Evolutionary conservation across 805 yeast species (phyloP), one percentile per base, ranked within the genome.

Genomic region (Kregervanrija fluxuum): DNA sequence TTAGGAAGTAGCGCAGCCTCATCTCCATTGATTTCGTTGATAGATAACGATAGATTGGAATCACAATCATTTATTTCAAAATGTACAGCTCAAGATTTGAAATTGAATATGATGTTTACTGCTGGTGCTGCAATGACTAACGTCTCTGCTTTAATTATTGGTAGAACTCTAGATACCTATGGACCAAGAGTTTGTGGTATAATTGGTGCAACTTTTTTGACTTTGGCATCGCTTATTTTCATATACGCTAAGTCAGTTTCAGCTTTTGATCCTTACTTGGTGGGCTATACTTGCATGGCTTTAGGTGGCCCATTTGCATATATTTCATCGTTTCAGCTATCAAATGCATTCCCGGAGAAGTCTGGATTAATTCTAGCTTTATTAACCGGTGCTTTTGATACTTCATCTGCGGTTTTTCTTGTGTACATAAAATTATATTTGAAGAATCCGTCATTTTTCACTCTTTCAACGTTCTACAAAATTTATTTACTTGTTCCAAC

Each of bases 291-390:
- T 1, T 62, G 64, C 8, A 66, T 76, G 75, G 78, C 81, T 1
- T 64, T 76, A 44, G 82, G 80, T 32, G 81, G 82, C 4, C 80
- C 81, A 13, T 75, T 76, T 59, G 68, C 75, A 1, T 76, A 62
- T 57, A 76, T 76, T 50, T 74, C 80, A 8, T 70, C 75, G 6
- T 76, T 76, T 61, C 81, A 76, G 57, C 66, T 76, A 46, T 74
- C 80, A 17, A 76, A 76, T 53, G 67, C 80, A 3, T 76, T 76
- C 58, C 82, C 82, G 2, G 64, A 67, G 41, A 68, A 68, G 42
- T 71, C 77, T 14, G 82, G 82, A 8, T 60, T 73, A 11, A 66
- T 76, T 15, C 64, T 76, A 52, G 80, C 80, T 16, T 60, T 76
- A 37, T 56, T 76, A 45, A 75, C 80, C 1, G 81, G 82, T 13